Evolutionary conservation across 2,329 filamentous ascomycete genomes (phyloP).

Genomic region (Sporothrix variecibatus): DNA sequence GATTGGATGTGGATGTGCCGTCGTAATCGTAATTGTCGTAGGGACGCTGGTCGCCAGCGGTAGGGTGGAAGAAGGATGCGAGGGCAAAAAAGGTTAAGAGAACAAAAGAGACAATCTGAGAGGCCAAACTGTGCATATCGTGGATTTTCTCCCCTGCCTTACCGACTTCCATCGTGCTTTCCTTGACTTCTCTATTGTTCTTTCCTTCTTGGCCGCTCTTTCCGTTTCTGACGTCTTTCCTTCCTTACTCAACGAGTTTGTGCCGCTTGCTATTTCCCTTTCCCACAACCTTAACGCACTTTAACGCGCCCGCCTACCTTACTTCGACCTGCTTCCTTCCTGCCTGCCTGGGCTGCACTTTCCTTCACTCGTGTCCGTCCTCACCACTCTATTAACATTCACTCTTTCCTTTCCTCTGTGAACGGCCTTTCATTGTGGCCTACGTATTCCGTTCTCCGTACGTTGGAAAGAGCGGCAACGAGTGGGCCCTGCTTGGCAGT

Average conservation of each 20-base stretch:
- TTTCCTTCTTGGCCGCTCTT: not conserved
- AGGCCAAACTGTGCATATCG: constrained; percentile 1
- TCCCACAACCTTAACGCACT: not conserved
- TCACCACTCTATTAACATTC: not conserved
- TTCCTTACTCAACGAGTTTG: not conserved
- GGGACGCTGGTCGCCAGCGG: not conserved
- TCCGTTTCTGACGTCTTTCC: not conserved
- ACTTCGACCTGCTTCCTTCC: not conserved
- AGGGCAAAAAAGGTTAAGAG: not conserved
- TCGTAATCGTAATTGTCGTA: constrained; percentile 4
- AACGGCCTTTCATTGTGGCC: not conserved
- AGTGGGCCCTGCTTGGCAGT: constrained; percentile 24
- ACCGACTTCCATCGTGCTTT: not conserved
- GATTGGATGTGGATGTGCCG: constrained; percentile 7
- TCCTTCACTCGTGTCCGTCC: not conserved
- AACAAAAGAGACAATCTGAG: not conserved
- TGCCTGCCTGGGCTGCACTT: not conserved
- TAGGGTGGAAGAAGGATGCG: not conserved
- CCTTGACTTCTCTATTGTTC: not conserved
- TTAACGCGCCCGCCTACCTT: not conserved
- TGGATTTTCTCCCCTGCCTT: not conserved
- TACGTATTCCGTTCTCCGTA: constrained; percentile 5
- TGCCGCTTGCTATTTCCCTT: not conserved
- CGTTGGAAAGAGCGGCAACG: constrained; percentile 24
- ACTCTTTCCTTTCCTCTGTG: not conserved